phyloP scores from a whole-genome alignment of 2,329 filamentous ascomycete genomes.

The Sporothrix humicola region DNA sequence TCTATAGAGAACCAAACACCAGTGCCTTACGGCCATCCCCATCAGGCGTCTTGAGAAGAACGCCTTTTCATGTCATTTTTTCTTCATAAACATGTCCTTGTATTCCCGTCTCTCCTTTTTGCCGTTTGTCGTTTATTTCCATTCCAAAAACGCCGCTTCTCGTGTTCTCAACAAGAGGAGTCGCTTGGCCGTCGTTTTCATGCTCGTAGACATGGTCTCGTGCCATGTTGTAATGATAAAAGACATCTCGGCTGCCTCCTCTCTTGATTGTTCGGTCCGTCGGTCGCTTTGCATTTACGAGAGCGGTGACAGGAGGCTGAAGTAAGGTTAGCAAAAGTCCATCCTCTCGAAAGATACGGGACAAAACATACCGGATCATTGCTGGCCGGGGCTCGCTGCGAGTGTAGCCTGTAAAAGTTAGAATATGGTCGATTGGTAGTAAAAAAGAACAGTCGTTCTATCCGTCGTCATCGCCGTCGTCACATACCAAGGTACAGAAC shows the following conservation, averaged over 20 bases:
- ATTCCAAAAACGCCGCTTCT: neutral
- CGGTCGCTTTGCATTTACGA: constrained; percentile 51
- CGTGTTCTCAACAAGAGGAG: neutral
- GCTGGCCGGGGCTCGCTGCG: constrained; percentile 90
- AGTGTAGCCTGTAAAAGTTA: constrained; percentile 74
- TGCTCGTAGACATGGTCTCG: neutral
- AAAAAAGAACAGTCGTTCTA: too few relatives aligned
- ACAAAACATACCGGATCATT: constrained; percentile 57
- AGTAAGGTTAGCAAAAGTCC: constrained; percentile 10
- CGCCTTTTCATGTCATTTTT: neutral
- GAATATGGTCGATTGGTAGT: neutral
- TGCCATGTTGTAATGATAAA: neutral
- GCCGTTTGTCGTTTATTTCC: neutral
- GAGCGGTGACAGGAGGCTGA: constrained; percentile 68
- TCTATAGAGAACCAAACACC: constrained; percentile 23
- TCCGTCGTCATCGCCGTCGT: neutral
- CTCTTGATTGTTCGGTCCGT: neutral
- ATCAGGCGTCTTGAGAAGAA: too few relatives aligned
- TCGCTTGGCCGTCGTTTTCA: neutral
- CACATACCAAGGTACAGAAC: constrained; percentile 89
- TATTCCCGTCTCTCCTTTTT: neutral
- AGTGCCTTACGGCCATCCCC: neutral
- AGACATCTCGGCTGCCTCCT: neutral
- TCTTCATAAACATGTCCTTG: neutral
- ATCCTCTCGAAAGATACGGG: neutral